phyloP scores from a whole-genome alignment of 805 yeast genomes.

The Jamesozyma piceae region DNA sequence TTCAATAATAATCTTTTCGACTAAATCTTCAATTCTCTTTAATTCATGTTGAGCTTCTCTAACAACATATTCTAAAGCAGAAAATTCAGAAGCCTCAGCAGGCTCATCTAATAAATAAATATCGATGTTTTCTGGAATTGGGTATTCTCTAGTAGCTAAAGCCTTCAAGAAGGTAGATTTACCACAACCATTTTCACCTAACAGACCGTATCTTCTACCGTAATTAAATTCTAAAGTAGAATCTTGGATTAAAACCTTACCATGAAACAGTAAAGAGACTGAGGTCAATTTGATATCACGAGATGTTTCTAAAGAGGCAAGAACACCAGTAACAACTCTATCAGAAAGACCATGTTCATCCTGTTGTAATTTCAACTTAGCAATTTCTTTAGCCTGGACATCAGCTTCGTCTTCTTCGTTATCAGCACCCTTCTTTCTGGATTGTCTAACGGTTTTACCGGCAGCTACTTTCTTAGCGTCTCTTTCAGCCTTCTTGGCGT shows the following conservation, averaged over 20 bases:
- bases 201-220: conserved; percentile 94
- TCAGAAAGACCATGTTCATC: conserved; percentile 92
- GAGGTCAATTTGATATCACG: conserved; percentile 90
- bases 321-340: conserved; percentile 96
- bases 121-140: conserved; percentile 87
- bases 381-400: conserved; percentile 63
- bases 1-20: conserved; percentile 77
- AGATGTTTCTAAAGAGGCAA: conserved; percentile 79
- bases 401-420: conserved; percentile 46
- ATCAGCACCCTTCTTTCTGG: conserved; percentile 33
- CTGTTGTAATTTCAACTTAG: conserved; percentile 81
- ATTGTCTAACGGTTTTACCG: conserved; percentile 43
- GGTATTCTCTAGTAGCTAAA: conserved; percentile 91
- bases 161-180: conserved; percentile 91
- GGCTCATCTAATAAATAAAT: conserved; percentile 93
- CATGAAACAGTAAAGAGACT: conserved; percentile 89
- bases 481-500: conserved; percentile 91
- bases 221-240: conserved; percentile 85
- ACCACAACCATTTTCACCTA: conserved; percentile 99
- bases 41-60: conserved; percentile 92
- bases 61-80: conserved; percentile 93
- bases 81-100: conserved; percentile 84
- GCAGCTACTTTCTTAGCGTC: conserved; percentile 91
- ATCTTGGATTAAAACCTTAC: conserved; percentile 92
- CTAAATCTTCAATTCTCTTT: conserved; percentile 81